Base-by-base conservation (phyloP, 2,329 filamentous ascomycete species). In the Pseudogymnoascus sp. region DNA sequence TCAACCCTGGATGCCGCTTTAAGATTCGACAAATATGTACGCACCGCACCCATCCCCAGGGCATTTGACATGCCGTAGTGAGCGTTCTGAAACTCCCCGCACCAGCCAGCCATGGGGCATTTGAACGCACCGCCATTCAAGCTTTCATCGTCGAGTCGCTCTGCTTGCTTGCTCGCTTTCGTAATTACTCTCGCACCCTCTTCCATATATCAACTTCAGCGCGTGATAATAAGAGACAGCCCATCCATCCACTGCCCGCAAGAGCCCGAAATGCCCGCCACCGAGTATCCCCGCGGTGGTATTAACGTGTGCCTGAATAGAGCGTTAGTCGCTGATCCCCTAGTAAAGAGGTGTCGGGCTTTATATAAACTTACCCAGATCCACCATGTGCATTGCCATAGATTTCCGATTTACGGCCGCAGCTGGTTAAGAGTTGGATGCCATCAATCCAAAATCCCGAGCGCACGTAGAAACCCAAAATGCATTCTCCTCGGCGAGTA, bases 231-330 rank as follows among this genome's bases (percentile, higher is more conserved):
- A 64, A 96, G 80, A 7, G 90, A 88, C 74, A 97, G 91, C 3
- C 90, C 89, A 73, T 96, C 91, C 21, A 97, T 78, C 91, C 91
- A 96, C 60, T 83, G 74, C 39, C 82, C 91, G 71, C 86, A 90
- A 61, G 89, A 90, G 64, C 95, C 95, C 10, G 90, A 89, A 67
- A 97, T 82, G 65, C 95, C 95, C 66, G 90, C 93, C 72, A 97
- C 88, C 68, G 82, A 90, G 77, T 95, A 97, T 60, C 93, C 93
- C 68, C 89, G 83, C 10, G 95, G 95, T 61, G 93, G 91, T 69
- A 97, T 90, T 66, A 99, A 81, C 36, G 87, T 95, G 74, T 93
- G 29, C 8, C 29, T 31, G 6, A 5, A 31, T 8, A 7, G 5
- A 8, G 7, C 29, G 29, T 31, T 31, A 31, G 29, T 31, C 8